A percentile compares a stretch with the other conserved stretches of the same genome.
Evolutionary conservation across 768 basidiomycete species (phyloP).

Genomic region (Tubosaeta brunneosetosa): DNA sequence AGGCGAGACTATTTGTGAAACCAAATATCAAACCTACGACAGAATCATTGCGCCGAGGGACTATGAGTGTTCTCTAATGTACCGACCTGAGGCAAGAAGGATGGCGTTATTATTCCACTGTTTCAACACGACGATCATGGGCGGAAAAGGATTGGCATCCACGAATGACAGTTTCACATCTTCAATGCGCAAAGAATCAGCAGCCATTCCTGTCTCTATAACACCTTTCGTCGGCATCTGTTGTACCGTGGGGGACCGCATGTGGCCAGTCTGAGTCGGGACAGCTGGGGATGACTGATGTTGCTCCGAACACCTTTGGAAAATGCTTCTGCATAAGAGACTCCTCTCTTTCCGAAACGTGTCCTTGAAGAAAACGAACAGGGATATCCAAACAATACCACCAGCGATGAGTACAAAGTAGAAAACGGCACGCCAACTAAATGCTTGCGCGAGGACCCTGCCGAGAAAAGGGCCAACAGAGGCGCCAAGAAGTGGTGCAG

Average conservation of each 20-base stretch:
- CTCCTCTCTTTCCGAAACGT: constrained; percentile 83
- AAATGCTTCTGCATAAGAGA: constrained; percentile 65
- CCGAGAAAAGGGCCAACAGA: constrained; percentile 67
- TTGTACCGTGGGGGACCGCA: no score
- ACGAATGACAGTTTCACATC: constrained; percentile 52
- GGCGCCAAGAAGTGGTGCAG: constrained; percentile 70
- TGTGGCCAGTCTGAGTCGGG: not conserved
- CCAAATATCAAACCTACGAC: constrained; percentile 64
- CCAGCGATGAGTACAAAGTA: constrained; percentile 72
- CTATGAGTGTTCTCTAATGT: no score
- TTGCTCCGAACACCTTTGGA: constrained; percentile 40
- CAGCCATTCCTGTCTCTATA: constrained; percentile 6
- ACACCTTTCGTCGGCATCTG: not conserved
- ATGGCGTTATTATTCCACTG: constrained; percentile 65
- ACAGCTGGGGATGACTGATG: constrained; percentile 8
- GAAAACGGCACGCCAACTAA: constrained; percentile 80
- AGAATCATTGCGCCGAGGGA: not conserved
- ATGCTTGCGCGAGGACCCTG: constrained; percentile 58
- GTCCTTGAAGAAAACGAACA: constrained; percentile 69
- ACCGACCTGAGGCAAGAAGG: constrained; percentile 34
- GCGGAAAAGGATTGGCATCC: constrained; percentile 70
- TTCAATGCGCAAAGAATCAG: constrained; percentile 7
- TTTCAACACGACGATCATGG: constrained; percentile 53
- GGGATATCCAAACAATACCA: constrained; percentile 48
- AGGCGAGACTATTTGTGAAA: constrained; percentile 63